A percentile compares a stretch with the other conserved stretches of the same genome.
Evolutionary conservation across 2,329 filamentous ascomycete species (phyloP).

Genomic region (Aspergillus pseudoterreus): DNA sequence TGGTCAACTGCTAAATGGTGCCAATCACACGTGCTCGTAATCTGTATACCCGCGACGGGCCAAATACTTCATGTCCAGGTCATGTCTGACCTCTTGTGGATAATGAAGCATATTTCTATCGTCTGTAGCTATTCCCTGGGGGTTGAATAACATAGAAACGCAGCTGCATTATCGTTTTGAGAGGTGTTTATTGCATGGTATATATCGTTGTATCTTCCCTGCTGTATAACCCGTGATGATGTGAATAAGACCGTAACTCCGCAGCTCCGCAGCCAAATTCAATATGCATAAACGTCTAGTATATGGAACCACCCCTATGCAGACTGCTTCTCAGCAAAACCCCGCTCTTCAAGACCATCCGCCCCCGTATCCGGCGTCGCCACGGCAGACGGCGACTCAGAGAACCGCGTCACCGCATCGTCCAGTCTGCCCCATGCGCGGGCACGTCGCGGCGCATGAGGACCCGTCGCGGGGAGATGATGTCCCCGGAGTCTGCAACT

Average conservation of each 20-base stretch:
- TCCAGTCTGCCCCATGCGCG: constrained; percentile 62
- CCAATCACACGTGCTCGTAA: background rate
- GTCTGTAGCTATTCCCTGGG: too few relatives aligned
- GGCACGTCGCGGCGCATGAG: constrained; percentile 60
- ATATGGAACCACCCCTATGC: background rate
- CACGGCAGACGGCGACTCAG: constrained; percentile 49
- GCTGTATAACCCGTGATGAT: too few relatives aligned
- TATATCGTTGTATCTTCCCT: too few relatives aligned
- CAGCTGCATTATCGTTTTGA: too few relatives aligned
- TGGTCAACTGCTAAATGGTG: constrained; percentile 25
- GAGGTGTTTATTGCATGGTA: too few relatives aligned
- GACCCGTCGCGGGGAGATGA: constrained; percentile 69
- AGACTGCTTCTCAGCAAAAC: constrained; percentile 49
- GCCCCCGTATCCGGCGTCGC: constrained; percentile 50
- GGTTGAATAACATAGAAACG: too few relatives aligned
- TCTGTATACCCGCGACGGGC: background rate
- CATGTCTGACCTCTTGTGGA: too few relatives aligned
- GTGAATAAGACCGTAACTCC: background rate
- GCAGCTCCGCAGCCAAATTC: background rate
- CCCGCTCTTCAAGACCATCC: constrained; percentile 52
- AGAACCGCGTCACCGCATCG: constrained; percentile 45
- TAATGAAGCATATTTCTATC: too few relatives aligned
- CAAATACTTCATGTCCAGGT: too few relatives aligned
- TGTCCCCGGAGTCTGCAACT: constrained; percentile 65
- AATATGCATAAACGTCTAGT: background rate